Evolutionary conservation across 345 rosid species (phyloP).

Genomic region (Geranium rotundifolium): DNA sequence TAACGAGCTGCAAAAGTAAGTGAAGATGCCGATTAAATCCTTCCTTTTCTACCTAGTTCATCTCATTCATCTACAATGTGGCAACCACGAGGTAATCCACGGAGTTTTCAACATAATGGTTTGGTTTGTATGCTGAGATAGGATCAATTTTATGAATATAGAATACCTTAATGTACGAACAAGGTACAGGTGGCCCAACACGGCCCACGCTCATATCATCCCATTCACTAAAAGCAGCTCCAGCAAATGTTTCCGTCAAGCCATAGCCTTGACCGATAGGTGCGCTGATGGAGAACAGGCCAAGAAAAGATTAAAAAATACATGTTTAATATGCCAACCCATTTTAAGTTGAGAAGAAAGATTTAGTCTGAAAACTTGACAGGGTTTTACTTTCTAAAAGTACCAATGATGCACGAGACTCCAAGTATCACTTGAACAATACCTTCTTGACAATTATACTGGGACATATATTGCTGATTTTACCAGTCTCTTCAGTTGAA

Average conservation of each 20-base stretch:
- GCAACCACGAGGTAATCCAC: not conserved
- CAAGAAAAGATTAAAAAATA: not conserved
- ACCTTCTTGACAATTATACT: not conserved
- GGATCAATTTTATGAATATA: not conserved
- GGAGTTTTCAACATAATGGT: not conserved
- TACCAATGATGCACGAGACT: too few relatives aligned
- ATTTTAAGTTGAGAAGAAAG: too few relatives aligned
- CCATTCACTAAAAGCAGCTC: slow-evolving; percentile 71
- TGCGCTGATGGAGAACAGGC: slow-evolving; percentile 34
- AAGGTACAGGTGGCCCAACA: slow-evolving; percentile 89
- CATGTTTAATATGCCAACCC: too few relatives aligned
- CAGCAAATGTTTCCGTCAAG: slow-evolving; percentile 91
- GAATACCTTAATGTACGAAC: slow-evolving; percentile 61
- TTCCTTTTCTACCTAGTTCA: too few relatives aligned
- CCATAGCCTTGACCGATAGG: slow-evolving; percentile 89
- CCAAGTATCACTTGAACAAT: too few relatives aligned
- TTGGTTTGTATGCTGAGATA: not conserved
- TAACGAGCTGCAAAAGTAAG: slow-evolving; percentile 53
- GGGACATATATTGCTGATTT: not conserved
- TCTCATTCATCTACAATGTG: not conserved
- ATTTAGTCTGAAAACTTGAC: too few relatives aligned
- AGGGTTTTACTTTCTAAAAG: too few relatives aligned
- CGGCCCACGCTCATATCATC: slow-evolving; percentile 72
- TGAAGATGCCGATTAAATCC: not conserved
- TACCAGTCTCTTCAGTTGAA: too few relatives aligned